Evolutionary conservation across 495 filamentous ascomycete species (phyloP).

Genomic region (Lophiostoma macrostomum): DNA sequence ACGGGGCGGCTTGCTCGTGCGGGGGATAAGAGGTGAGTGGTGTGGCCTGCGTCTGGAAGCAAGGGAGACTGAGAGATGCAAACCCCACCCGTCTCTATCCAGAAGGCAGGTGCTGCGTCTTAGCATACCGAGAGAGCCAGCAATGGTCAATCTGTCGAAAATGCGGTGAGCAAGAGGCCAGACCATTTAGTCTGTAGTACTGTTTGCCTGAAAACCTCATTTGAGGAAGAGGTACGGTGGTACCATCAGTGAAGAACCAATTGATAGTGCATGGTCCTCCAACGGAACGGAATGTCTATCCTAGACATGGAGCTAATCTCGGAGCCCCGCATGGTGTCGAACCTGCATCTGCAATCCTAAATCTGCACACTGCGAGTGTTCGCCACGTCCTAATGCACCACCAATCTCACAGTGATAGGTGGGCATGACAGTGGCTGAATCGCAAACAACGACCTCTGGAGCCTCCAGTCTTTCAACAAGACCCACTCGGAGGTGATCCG

Average conservation of each 20-base stretch:
- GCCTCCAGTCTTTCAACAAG: not conserved
- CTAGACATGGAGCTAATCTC: not conserved
- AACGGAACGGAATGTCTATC: not conserved
- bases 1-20: not conserved
- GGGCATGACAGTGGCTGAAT: conserved; percentile 30
- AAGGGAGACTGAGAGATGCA: conserved; percentile 4
- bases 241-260: not conserved
- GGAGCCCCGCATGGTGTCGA: not conserved
- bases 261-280: conserved; percentile 1
- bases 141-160: too few relatives aligned
- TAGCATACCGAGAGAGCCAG: too few relatives aligned
- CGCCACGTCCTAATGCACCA: not conserved
- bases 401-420: not conserved
- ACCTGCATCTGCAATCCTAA: not conserved
- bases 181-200: too few relatives aligned
- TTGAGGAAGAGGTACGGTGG: not conserved
- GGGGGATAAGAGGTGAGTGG: not conserved
- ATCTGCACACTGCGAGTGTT: conserved; percentile 12
- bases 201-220: too few relatives aligned
- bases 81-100: too few relatives aligned
- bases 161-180: too few relatives aligned
- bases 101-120: too few relatives aligned
- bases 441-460: conserved; percentile 9
- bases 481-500: not conserved
- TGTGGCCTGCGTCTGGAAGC: conserved; percentile 10